Evolutionary conservation across 2,329 filamentous ascomycete species (phyloP).

Genomic region (Ophiostoma sp.): DNA sequence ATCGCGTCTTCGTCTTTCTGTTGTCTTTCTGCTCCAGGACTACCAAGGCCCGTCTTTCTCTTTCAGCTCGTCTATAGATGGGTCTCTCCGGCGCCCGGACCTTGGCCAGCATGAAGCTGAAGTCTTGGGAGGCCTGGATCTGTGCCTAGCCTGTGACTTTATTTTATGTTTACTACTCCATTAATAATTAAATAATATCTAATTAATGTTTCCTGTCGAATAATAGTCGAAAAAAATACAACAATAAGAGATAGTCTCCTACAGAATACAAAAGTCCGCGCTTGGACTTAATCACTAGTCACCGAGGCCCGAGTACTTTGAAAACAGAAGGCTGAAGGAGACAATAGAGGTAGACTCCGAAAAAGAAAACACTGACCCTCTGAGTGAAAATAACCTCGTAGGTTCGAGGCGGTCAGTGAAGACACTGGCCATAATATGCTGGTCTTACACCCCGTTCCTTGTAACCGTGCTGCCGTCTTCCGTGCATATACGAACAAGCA

Average conservation of each 20-base stretch:
- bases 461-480: background rate
- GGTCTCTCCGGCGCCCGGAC: background rate
- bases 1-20: background rate
- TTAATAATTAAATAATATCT: no score
- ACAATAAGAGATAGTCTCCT: background rate
- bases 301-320: background rate
- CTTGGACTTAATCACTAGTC: background rate
- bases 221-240: background rate
- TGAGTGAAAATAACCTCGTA: background rate
- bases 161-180: background rate
- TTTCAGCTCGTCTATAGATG: background rate
- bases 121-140: background rate
- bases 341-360: background rate
- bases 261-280: slow-evolving; percentile 2
- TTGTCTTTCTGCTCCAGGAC: background rate
- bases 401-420: background rate
- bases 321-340: background rate
- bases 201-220: background rate
- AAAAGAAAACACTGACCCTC: background rate
- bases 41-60: background rate
- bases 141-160: background rate
- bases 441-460: background rate
- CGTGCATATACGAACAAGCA: slow-evolving; percentile 10
- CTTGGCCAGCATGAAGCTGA: background rate
- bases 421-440: background rate